A percentile compares a stretch with the other conserved stretches of the same genome.
Evolutionary conservation across 192 early-diverging fungal genomes (phyloP).

Genomic region (Tieghemiomyces parasiticus): DNA sequence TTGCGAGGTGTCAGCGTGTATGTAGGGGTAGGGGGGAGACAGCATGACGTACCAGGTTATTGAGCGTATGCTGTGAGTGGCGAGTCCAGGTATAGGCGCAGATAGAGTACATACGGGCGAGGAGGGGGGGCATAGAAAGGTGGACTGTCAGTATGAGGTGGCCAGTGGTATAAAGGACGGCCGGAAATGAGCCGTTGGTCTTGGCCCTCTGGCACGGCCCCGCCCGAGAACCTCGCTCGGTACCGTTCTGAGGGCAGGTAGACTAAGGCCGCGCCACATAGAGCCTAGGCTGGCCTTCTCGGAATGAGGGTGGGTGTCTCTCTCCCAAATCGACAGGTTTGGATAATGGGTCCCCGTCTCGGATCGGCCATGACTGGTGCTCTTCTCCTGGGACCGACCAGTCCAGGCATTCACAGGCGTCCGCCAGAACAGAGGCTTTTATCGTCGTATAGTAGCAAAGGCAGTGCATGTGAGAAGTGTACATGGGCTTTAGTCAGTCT

Average conservation of each 20-base stretch:
- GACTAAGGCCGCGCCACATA: no score
- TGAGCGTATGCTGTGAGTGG: slow-evolving; percentile 31
- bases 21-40: no score
- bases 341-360: background rate
- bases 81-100: no score
- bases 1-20: no score
- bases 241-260: no score
- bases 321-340: background rate
- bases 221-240: background rate
- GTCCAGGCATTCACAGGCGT: background rate
- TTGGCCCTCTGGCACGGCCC: background rate
- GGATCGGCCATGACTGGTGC: background rate
- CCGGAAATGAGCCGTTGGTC: background rate
- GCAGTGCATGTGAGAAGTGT: background rate
- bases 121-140: background rate
- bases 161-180: background rate
- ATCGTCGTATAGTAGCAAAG: background rate
- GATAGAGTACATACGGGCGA: background rate
- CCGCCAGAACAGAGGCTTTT: background rate
- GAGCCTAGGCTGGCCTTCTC: no score
- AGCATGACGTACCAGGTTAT: slow-evolving; percentile 33
- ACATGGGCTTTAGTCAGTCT: background rate
- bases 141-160: background rate
- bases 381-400: background rate
- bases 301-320: no score